Evolutionary conservation across 768 basidiomycete species (phyloP), one percentile per base, ranked within the genome.

Genomic region (Cystoderma amianthinum): DNA sequence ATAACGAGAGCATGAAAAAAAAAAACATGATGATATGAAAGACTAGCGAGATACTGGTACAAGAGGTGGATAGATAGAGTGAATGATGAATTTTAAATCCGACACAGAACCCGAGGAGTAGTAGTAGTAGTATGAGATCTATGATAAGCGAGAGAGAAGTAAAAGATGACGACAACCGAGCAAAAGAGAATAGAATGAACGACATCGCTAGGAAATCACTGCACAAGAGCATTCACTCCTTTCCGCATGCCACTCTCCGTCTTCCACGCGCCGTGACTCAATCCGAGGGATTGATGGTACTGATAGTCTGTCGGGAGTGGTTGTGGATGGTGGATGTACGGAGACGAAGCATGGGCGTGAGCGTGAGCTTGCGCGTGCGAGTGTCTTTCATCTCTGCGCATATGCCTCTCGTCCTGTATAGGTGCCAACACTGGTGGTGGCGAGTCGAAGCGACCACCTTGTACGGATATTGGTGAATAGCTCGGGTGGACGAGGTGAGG

Each of bases 361-460:
- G n/a, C n/a, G n/a, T n/a, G n/a, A n/a, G n/a, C n/a, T n/a, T n/a
- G n/a, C n/a, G n/a, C n/a, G n/a, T n/a, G n/a, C 2, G 52, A 54
- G 18, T 48, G 60, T 43, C 52, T 48, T 2, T 53, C 63, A 39
- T 58, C 63, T 44, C 59, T 61, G 44, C 62, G 61, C 28, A 55
- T 54, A 15, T 58, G 46, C 2, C 67, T 45, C 32, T 60, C 61
- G 22, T 63, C 65, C 37, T 79, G 78, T 28, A 79, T 77, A 2
- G 78, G 78, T 16, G 78, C 76, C 21, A 80, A 59, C 5, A 62
- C 67, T 0, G 76, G 76, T 20, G 78, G 76, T 0, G 78, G 76
- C 0, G 73, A 75, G 16, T 68, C 65, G 42, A 72, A 75, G 28
- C 75, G 60, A 48, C 54, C 44, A 2, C 32, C 38, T 30, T 48